These are phyloP conservation scores for Helminthosporium solani DNA, from an alignment of 2,329 filamentous ascomycete genomes.

Conservation along the genomic window DNA sequence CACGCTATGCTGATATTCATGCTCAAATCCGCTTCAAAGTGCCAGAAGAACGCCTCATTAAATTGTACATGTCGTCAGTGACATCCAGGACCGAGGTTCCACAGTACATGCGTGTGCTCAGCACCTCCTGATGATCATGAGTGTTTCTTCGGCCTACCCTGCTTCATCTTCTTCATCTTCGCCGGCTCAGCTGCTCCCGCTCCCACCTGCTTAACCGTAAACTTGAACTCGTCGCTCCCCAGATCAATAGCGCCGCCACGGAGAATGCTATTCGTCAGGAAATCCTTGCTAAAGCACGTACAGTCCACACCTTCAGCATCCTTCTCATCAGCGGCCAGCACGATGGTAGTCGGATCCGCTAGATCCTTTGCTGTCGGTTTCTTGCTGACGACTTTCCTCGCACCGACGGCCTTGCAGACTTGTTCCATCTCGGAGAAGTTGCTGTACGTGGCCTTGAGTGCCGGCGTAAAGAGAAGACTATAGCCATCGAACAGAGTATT, in stretches of 20 bases:
- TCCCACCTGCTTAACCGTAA: constrained; percentile 7
- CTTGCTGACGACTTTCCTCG: constrained; percentile 29
- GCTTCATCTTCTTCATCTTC: not conserved
- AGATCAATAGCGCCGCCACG: constrained; percentile 46
- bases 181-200: not conserved
- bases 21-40: too few species aligned
- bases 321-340: constrained; percentile 40
- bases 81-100: too few species aligned
- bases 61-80: too few species aligned
- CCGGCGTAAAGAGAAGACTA: constrained; percentile 51
- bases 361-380: constrained; percentile 23
- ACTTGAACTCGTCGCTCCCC: constrained; percentile 43
- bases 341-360: constrained; percentile 25
- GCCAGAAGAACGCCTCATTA: too few species aligned
- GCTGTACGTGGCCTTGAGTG: constrained; percentile 35
- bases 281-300: constrained; percentile 45
- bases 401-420: constrained; percentile 44
- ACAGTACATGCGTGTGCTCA: too few species aligned
- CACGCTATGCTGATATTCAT: too few species aligned
- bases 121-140: too few species aligned
- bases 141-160: not conserved
- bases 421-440: constrained; percentile 43
- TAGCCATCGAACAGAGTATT: constrained; percentile 52
- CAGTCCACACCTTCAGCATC: constrained; percentile 27
- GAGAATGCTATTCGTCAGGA: constrained; percentile 47